Evolutionary conservation across 495 filamentous ascomycete species (phyloP).

Genomic region (Penicillium subrubescens): DNA sequence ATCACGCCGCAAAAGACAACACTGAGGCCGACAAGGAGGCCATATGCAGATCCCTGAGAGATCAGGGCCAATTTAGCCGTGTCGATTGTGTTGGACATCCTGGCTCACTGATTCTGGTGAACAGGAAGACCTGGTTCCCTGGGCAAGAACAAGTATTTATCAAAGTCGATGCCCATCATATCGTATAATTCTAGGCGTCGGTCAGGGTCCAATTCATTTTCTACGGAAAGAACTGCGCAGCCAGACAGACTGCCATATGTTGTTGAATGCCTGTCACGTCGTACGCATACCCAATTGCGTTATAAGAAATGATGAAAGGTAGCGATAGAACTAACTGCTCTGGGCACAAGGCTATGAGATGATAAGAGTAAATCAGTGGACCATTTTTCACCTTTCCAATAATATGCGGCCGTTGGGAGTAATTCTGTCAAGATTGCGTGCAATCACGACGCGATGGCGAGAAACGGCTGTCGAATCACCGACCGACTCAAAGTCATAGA

Average conservation of each 20-base stretch:
- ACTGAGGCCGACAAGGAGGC: constrained; percentile 45
- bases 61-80: constrained; percentile 23
- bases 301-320: neutral
- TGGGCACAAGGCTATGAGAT: neutral
- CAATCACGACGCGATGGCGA: constrained; percentile 13
- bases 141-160: neutral
- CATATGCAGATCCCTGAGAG: constrained; percentile 47
- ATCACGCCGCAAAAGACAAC: constrained; percentile 47
- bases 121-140: neutral
- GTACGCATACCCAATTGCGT: neutral
- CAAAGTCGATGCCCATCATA: neutral
- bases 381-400: neutral
- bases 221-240: neutral
- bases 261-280: neutral
- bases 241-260: neutral
- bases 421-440: constrained; percentile 12
- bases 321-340: neutral
- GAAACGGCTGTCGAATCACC: neutral
- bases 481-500: neutral
- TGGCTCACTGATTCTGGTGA: neutral
- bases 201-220: neutral
- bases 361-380: neutral
- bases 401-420: neutral
- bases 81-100: neutral
- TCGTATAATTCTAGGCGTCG: neutral